These are phyloP conservation scores for Debaryomyces castellii DNA, from an alignment of 805 yeast genomes.

Conservation along the genomic window DNA sequence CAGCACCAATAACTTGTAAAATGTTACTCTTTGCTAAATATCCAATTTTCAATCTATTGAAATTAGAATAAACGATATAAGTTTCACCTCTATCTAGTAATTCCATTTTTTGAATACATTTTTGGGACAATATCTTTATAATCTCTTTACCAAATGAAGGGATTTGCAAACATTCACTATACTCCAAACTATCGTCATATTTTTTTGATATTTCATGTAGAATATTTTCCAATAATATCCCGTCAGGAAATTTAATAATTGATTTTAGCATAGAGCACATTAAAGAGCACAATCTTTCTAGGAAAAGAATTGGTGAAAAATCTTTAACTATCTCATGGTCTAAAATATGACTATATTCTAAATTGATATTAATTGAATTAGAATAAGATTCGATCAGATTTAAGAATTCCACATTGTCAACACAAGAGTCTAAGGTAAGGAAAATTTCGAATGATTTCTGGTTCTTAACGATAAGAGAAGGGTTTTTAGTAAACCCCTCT, in stretches of 20 bases:
- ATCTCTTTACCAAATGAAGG: constrained; percentile 23
- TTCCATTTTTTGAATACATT: constrained; percentile 40
- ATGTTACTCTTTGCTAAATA: constrained; percentile 54
- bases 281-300: constrained; percentile 31
- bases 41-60: constrained; percentile 48
- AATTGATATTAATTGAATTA: constrained; percentile 12
- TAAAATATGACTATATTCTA: constrained; percentile 15
- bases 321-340: constrained; percentile 27
- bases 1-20: constrained; percentile 62
- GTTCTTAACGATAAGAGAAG: constrained; percentile 25
- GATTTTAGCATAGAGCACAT: constrained; percentile 35
- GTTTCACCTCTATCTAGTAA: constrained; percentile 57
- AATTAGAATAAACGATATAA: constrained; percentile 53
- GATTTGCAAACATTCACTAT: constrained; percentile 16
- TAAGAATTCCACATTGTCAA: constrained; percentile 40
- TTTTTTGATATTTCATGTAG: constrained; percentile 24
- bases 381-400: constrained; percentile 34
- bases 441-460: constrained; percentile 29
- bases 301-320: constrained; percentile 36
- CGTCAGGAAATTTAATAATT: constrained; percentile 22
- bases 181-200: constrained; percentile 9
- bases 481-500: constrained; percentile 25
- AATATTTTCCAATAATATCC: constrained; percentile 27
- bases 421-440: constrained; percentile 30
- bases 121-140: constrained; percentile 27